Base-by-base conservation (phyloP, 768 basidiomycete species). In the Gloeostereum incarnatum region DNA sequence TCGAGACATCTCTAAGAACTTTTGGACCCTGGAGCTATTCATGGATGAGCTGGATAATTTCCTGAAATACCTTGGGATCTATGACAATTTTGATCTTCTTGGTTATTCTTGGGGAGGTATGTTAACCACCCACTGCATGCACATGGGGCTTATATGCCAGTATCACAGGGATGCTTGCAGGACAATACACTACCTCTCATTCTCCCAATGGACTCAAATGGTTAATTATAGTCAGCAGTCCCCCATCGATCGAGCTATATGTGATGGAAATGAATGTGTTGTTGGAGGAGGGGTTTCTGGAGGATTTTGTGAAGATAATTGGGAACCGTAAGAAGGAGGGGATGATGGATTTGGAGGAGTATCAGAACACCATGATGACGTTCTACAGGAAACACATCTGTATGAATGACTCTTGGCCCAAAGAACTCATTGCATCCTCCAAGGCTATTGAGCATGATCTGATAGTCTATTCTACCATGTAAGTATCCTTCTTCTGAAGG, bases 401-500 rank as follows among this genome's bases (percentile, higher is more conserved):
- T 47, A 55, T 61, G 19, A 3, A 68, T 7, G 48, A 69, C 25
- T 71, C 73, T 0, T 58, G 60, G 53, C 75, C 77, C 0, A 40
- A 58, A 27, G 53, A 62, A 6, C 49, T 75, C 4, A 11, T 47
- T 4, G 41, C 45, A 24, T 41, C 59, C 19, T 55, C 72, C 33
- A 54, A 41, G 14, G 52, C 48, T 43, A 32, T 63, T 5, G 62
- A 60, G 5, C 56, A 62, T 27, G 73, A 75, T 38, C 56, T 65
- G 3, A 75, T 72, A 0, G 70, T 73, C 4, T 66, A 65, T 36
- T 40, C 48, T 26, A 66, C 66, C 2, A 71, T 76, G 73, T 71
- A 31, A 30, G 64, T 49, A 20, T 35, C 6, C 23, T 42, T 11
- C n/a, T n/a, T n/a, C n/a, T n/a, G n/a, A n/a, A n/a, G n/a, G n/a